Base-by-base conservation (phyloP, 208 protist species). In the Perkinsela sp. region DNA sequence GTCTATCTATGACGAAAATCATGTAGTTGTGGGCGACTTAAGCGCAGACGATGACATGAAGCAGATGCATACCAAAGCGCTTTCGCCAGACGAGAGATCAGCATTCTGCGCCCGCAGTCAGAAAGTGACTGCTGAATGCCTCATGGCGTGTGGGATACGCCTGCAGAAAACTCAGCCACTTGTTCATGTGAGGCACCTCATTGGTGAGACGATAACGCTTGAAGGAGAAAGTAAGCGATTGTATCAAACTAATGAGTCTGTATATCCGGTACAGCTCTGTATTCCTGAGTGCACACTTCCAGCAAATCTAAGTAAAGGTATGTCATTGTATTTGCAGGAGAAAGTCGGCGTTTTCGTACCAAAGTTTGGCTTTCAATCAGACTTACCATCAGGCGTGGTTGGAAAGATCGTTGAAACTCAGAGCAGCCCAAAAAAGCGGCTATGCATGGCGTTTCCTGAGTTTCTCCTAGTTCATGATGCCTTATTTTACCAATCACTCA, bases 151-250 rank as follows among this genome's bases (percentile, higher is more conserved):
- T 29, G 87, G 87, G 66, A 85, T 93, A 29, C 67, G 66, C 29
- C 77, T 86, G 31, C 74, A 78, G 6, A 69, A 79, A 40, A 69
- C 87, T 29, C 28, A 73, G 31, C 66, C 90, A 1, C 77, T 93
- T 30, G 78, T 90, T 30, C 84, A 87, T 73, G 85, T 93, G 69
- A 81, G 88, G 71, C 78, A 81, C 71, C 85, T 90, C 72, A 77
- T 74, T 31, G 81, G 83, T 29, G 87, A 91, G 82, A 74, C 74
- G 31, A 67, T 87, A 67, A 78, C 74, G 1, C 72, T 75, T 32
- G 73, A 80, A 15, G 81, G 83, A 32, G 75, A 70, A 57, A 73
- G 89, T 28, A 74, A 80, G 30, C 81, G 80, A 0, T 79, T 80
- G 72, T 90, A 89, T 74, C 71, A 79, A 31, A 77, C 75, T 16